Evolutionary conservation across 2,329 filamentous ascomycete species (phyloP).

Genomic region (Aspergillus hortae): DNA sequence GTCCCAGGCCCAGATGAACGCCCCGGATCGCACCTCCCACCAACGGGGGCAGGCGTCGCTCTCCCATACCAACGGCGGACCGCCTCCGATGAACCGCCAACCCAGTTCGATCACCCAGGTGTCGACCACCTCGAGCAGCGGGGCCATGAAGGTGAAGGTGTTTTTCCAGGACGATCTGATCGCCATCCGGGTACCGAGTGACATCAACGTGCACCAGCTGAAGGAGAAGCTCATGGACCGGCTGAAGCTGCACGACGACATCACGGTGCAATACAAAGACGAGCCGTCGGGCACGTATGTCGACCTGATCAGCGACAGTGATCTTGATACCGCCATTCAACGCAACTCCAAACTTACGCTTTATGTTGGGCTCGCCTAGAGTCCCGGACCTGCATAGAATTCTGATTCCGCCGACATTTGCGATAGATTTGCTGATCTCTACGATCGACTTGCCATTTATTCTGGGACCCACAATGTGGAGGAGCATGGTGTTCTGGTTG

Average conservation of each 20-base stretch:
- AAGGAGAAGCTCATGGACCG: constrained; percentile 82
- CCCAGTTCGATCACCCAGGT: constrained; percentile 53
- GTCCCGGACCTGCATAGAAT: constrained; percentile 15
- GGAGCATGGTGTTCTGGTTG: background rate
- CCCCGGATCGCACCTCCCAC: constrained; percentile 39
- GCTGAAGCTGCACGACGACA: constrained; percentile 71
- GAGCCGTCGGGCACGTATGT: constrained; percentile 73
- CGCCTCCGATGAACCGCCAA: constrained; percentile 45
- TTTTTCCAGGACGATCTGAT: constrained; percentile 91
- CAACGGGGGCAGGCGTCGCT: constrained; percentile 35
- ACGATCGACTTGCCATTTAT: background rate
- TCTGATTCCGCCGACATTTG: constrained; percentile 8
- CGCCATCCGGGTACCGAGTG: constrained; percentile 79
- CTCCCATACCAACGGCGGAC: constrained; percentile 32
- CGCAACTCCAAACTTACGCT: constrained; percentile 85
- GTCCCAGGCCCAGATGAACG: constrained; percentile 62
- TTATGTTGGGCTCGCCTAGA: constrained; percentile 51
- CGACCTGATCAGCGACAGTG: constrained; percentile 72
- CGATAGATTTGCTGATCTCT: constrained; percentile 15
- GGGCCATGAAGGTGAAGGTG: constrained; percentile 86
- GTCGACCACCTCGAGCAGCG: constrained; percentile 36
- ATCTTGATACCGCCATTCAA: constrained; percentile 74
- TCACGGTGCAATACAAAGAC: constrained; percentile 82
- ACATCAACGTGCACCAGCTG: constrained; percentile 73
- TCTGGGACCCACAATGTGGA: background rate